Evolutionary conservation across 208 protist genomes (phyloP).

Genomic region (Crithidia expoeki): DNA sequence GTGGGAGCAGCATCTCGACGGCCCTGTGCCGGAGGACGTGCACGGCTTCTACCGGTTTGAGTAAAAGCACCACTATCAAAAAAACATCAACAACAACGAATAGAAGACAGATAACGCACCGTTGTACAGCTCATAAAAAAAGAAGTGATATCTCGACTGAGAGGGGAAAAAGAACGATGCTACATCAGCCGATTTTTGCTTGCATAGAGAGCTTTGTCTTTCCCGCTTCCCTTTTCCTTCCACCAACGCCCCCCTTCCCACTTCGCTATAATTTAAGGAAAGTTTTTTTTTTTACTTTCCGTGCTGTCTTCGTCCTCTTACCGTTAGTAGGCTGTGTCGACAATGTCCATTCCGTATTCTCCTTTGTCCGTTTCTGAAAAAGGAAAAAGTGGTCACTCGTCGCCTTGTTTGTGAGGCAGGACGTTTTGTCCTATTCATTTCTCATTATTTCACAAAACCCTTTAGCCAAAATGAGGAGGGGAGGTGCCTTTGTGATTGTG

Average conservation of each 20-base stretch:
- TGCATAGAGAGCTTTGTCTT: neutral
- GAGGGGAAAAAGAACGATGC: neutral
- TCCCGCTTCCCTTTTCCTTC: neutral
- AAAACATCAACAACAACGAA: neutral
- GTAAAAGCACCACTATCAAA: conserved; percentile 4
- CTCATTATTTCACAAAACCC: too few species aligned
- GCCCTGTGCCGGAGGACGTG: conserved; percentile 59
- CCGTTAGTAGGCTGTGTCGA: neutral
- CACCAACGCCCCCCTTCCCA: too few species aligned
- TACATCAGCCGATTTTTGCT: neutral
- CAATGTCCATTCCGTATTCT: too few species aligned
- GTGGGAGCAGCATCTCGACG: conserved; percentile 74
- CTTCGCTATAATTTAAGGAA: too few species aligned
- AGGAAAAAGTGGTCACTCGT: too few species aligned
- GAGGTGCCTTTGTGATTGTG: too few species aligned
- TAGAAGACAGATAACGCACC: neutral
- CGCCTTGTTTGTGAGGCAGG: too few species aligned
- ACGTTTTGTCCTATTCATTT: too few species aligned
- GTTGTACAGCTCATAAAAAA: neutral
- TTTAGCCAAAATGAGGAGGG: too few species aligned
- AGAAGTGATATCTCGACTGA: neutral
- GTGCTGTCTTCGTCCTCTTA: neutral
- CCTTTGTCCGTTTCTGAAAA: too few species aligned
- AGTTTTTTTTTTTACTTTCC: too few species aligned
- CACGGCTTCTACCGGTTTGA: conserved; percentile 49